Evolutionary conservation across 1,284 basidiomycete species (phyloP).

Genomic region (Ustilago nuda): DNA sequence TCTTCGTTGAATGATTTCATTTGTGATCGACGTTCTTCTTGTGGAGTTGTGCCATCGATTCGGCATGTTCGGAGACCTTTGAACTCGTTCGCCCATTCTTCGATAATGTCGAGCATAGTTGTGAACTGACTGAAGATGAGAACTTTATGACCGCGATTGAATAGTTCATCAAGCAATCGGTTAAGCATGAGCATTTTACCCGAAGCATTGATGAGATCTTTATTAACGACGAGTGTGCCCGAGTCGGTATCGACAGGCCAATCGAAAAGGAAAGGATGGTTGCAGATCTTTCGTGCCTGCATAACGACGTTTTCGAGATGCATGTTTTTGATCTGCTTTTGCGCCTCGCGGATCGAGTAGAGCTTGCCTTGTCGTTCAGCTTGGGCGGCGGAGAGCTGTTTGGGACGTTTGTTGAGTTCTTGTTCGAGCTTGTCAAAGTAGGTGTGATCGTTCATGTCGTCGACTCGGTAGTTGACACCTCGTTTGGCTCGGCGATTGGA

Average conservation of each 20-base stretch:
- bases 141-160: constrained; percentile 85
- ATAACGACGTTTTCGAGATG: constrained; percentile 91
- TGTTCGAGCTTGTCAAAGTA: constrained; percentile 53
- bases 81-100: constrained; percentile 71
- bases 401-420: constrained; percentile 26
- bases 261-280: constrained; percentile 91
- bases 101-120: constrained; percentile 93
- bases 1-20: constrained; percentile 86
- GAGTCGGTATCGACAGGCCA: constrained; percentile 82
- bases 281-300: constrained; percentile 82
- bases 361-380: constrained; percentile 58
- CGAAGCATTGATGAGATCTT: constrained; percentile 83
- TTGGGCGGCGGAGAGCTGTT: constrained; percentile 33
- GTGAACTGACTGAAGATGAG: constrained; percentile 83
- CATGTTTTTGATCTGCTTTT: constrained; percentile 88
- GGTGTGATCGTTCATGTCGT: constrained; percentile 47
- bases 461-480: constrained; percentile 41
- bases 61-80: constrained; percentile 86
- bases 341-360: constrained; percentile 53
- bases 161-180: constrained; percentile 85
- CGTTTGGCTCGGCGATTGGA: constrained; percentile 33
- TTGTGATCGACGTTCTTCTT: constrained; percentile 82
- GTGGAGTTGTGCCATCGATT: constrained; percentile 86
- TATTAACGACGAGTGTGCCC: constrained; percentile 69
- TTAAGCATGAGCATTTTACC: constrained; percentile 98